Evolutionary conservation across 225 moss, liverwort and hornwort species (phyloP).

Genomic region (Lunularia cruciata): DNA sequence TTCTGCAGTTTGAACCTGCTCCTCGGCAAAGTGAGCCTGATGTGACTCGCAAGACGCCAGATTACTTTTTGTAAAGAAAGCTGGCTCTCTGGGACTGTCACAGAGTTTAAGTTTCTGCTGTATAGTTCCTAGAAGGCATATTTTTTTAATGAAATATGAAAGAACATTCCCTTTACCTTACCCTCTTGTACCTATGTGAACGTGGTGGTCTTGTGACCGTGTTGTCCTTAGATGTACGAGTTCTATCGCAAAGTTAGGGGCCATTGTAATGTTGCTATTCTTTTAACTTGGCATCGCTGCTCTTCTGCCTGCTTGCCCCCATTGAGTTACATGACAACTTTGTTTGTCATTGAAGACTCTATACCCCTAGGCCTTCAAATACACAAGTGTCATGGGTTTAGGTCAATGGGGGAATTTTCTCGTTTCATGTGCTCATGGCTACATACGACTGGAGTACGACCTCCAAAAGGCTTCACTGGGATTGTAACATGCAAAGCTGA

Average conservation of each 20-base stretch:
- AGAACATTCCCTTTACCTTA: slow-evolving; percentile 41
- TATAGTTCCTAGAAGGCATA: slow-evolving; percentile 82
- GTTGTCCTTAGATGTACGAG: slow-evolving; percentile 38
- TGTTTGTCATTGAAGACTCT: slow-evolving; percentile 43
- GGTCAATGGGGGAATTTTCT: slow-evolving; percentile 25
- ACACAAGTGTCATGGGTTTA: slow-evolving; percentile 16
- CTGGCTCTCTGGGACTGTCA: slow-evolving; percentile 54
- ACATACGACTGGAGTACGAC: slow-evolving; percentile 23
- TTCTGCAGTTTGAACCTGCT: slow-evolving; percentile 97
- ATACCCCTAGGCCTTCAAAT: slow-evolving; percentile 26
- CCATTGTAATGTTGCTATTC: slow-evolving; percentile 47
- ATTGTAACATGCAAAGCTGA: slow-evolving; percentile 26
- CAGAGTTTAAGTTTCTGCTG: slow-evolving; percentile 70
- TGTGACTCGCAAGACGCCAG: slow-evolving; percentile 98
- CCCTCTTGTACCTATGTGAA: slow-evolving; percentile 45
- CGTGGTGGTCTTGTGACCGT: slow-evolving; percentile 42
- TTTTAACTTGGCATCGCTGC: slow-evolving; percentile 40
- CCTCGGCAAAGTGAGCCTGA: slow-evolving; percentile 99
- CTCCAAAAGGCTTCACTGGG: slow-evolving; percentile 33
- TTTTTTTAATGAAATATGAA: slow-evolving; percentile 57
- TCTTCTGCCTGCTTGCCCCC: slow-evolving; percentile 31
- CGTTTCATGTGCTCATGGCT: slow-evolving; percentile 28
- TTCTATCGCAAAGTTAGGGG: slow-evolving; percentile 35
- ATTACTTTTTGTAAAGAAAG: slow-evolving; percentile 94
- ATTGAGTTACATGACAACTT: slow-evolving; percentile 33